These are phyloP conservation scores for Chaetomium fimeti DNA, from an alignment of 495 filamentous ascomycete species.

Conservation along the genomic window DNA sequence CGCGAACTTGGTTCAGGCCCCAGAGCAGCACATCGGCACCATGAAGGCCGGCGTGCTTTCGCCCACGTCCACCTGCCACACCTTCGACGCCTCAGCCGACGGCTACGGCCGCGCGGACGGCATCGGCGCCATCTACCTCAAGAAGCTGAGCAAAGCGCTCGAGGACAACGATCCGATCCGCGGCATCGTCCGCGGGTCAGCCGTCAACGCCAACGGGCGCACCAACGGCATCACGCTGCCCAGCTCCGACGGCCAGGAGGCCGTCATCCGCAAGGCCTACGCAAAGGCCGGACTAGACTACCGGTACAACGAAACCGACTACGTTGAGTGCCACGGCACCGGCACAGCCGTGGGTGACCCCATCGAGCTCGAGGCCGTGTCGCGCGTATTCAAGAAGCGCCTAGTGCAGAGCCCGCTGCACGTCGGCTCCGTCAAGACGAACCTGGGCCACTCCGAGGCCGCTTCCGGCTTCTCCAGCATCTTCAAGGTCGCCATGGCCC, in stretches of 20 bases:
- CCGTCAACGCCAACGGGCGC: conserved; percentile 25
- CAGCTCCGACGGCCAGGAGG: conserved; percentile 45
- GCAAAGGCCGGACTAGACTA: conserved; percentile 28
- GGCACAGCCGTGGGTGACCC: conserved; percentile 54
- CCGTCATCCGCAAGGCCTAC: conserved; percentile 20
- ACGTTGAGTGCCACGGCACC: conserved; percentile 50
- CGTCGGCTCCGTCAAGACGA: conserved; percentile 56
- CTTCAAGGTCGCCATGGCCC: conserved; percentile 54
- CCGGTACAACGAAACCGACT: conserved; percentile 42
- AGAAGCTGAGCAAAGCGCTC: conserved; percentile 51
- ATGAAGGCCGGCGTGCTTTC: too few species aligned
- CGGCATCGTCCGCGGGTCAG: conserved; percentile 50
- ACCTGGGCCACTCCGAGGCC: conserved; percentile 57
- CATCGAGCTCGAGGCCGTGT: conserved; percentile 38
- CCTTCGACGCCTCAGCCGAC: conserved; percentile 33
- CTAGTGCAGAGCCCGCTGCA: conserved; percentile 38
- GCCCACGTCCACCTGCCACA: not conserved
- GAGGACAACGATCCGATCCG: conserved; percentile 51
- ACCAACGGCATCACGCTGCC: conserved; percentile 46
- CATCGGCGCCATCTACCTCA: conserved; percentile 44
- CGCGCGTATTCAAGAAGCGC: conserved; percentile 14
- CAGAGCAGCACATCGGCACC: too few species aligned
- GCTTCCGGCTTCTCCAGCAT: conserved; percentile 52
- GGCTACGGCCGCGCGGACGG: conserved; percentile 45
- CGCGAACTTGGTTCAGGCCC: too few species aligned